Conservation (phyloP, 164 flowering plant genomes). For the Cinnamomum micranthum region DNA sequence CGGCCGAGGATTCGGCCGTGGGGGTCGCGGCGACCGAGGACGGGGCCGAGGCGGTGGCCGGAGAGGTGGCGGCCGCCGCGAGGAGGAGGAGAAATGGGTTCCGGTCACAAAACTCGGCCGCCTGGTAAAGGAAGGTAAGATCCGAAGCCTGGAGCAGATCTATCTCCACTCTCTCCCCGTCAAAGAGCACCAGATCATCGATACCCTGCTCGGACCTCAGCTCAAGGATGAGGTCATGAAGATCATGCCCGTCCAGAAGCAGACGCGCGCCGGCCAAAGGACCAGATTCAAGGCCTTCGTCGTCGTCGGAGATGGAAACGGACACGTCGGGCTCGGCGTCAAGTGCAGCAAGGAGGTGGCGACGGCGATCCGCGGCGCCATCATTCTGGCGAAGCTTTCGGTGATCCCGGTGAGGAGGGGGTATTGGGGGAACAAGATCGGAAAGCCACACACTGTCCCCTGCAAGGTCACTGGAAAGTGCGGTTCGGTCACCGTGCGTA, state of each 20-base stretch:
- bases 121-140: constrained; percentile 53
- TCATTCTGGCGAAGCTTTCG: constrained; percentile 68
- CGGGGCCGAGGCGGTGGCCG: constrained; percentile 53
- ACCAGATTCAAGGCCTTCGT: constrained; percentile 87
- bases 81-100: constrained; percentile 71
- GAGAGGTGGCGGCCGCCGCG: constrained; percentile 41
- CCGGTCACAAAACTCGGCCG: constrained; percentile 83
- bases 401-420: constrained; percentile 81
- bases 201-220: constrained; percentile 41
- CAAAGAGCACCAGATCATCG: constrained; percentile 72
- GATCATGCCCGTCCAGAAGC: constrained; percentile 89
- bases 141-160: constrained; percentile 55
- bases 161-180: constrained; percentile 73
- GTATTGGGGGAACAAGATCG: constrained; percentile 89
- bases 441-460: constrained; percentile 81
- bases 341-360: constrained; percentile 86
- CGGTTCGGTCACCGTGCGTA: constrained; percentile 74
- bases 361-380: constrained; percentile 72
- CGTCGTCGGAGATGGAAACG: constrained; percentile 71
- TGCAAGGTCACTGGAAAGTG: constrained; percentile 89
- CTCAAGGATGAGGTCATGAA: constrained; percentile 88
- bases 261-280: constrained; percentile 81
- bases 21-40: constrained; percentile 39
- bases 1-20: constrained; percentile 46
- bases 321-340: constrained; percentile 82